Percentiles rank a stretch among this genome's conserved stretches.
These are phyloP conservation scores for Dactylis glomerata DNA, from an alignment of 176 grass and related monocot genomes.

Conservation along the genomic window DNA sequence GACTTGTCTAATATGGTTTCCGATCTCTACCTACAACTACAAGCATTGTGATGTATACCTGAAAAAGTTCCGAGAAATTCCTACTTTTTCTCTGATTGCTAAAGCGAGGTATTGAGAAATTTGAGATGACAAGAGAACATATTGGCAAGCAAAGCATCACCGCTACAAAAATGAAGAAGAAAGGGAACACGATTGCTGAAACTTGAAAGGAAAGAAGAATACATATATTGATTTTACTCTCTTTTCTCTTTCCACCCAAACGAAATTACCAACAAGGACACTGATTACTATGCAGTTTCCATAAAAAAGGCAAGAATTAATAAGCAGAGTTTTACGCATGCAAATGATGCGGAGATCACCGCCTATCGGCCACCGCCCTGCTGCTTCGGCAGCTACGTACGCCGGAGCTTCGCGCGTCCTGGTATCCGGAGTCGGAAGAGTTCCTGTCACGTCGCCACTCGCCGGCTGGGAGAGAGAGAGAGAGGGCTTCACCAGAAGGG, in stretches of 20 bases:
- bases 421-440: too few species aligned
- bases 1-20: too few species aligned
- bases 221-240: not conserved
- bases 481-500: slow-evolving; percentile 1
- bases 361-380: too few species aligned
- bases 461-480: too few species aligned
- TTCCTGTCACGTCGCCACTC: not conserved
- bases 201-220: not conserved
- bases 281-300: not conserved
- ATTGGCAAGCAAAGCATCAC: not conserved
- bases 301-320: too few species aligned
- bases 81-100: too few species aligned
- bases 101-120: not conserved
- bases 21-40: too few species aligned
- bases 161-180: not conserved
- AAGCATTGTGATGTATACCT: too few species aligned
- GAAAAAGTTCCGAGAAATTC: too few species aligned
- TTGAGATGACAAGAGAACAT: not conserved
- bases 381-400: not conserved
- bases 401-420: not conserved
- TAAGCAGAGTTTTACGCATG: not conserved
- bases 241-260: not conserved
- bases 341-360: not conserved
- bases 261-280: not conserved
- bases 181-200: not conserved